Percentiles rank a stretch among this genome's conserved stretches.
phyloP scores from a whole-genome alignment of 2,329 filamentous ascomycete species.

The Aspergillus amoenus region DNA sequence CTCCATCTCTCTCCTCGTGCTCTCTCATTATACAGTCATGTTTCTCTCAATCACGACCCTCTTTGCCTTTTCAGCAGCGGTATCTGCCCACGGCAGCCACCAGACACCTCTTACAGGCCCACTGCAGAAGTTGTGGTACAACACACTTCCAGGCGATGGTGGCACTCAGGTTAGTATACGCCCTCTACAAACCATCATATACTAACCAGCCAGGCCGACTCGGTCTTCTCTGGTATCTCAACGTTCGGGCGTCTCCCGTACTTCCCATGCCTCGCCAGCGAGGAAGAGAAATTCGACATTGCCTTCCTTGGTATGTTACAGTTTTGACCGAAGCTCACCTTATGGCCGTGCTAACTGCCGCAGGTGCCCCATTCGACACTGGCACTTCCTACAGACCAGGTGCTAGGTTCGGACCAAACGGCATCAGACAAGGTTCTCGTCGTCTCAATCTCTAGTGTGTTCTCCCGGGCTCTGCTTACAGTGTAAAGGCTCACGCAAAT shows the following conservation, averaged over 20 bases:
- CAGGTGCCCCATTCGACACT: conserved; percentile 80
- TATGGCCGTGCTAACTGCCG: neutral
- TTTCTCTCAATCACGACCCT: conserved; percentile 18
- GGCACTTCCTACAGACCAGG: conserved; percentile 82
- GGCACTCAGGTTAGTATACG: conserved; percentile 67
- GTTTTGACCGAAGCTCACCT: conserved; percentile 16
- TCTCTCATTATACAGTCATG: conserved; percentile 15
- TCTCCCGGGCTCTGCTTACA: conserved; percentile 23
- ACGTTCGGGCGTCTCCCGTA: conserved; percentile 81
- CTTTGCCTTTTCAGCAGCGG: conserved; percentile 49
- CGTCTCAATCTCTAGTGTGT: conserved; percentile 83
- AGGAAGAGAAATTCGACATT: conserved; percentile 74
- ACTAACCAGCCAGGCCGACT: conserved; percentile 64
- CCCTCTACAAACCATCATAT: neutral
- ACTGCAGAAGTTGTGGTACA: conserved; percentile 77
- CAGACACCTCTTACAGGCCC: conserved; percentile 67
- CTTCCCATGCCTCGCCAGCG: conserved; percentile 69
- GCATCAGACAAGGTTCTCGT: conserved; percentile 82
- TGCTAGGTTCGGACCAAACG: conserved; percentile 79
- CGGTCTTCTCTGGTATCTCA: conserved; percentile 83
- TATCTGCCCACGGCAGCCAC: conserved; percentile 59
- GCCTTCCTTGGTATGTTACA: conserved; percentile 80
- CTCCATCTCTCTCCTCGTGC: neutral
- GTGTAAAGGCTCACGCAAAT: conserved; percentile 44
- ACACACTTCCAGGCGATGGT: conserved; percentile 76